Percentiles rank a stretch among this genome's conserved stretches.
phyloP scores from a whole-genome alignment of 176 grass and related monocot species.

The Cocos nucifera region DNA sequence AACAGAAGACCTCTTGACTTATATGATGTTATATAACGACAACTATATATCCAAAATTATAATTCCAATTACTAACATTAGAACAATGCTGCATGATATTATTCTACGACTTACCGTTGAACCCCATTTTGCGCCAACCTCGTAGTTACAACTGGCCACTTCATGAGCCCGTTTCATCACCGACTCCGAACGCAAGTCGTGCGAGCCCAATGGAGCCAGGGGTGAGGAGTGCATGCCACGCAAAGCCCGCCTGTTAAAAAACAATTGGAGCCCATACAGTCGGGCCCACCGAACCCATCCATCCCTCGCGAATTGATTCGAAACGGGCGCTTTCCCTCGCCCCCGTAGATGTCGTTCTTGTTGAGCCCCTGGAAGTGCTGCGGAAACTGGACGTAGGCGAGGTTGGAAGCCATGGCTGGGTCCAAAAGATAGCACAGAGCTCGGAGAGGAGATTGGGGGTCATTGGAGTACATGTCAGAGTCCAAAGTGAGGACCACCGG shows the following conservation, averaged over 20 bases:
- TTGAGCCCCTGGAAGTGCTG: slow-evolving; percentile 33
- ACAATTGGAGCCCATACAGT: slow-evolving; percentile 29
- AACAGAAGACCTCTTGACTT: too few relatives aligned
- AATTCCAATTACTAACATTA: too few relatives aligned
- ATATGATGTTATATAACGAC: too few relatives aligned
- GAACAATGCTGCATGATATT: not conserved
- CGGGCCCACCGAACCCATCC: slow-evolving; percentile 29
- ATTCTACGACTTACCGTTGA: slow-evolving; percentile 11
- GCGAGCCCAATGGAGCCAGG: too few relatives aligned
- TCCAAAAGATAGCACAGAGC: slow-evolving; percentile 41
- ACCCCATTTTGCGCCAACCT: slow-evolving; percentile 33
- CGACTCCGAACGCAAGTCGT: not conserved
- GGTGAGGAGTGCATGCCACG: too few relatives aligned
- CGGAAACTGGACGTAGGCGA: slow-evolving; percentile 40
- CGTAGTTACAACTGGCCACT: slow-evolving; percentile 16
- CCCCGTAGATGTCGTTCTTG: slow-evolving; percentile 24
- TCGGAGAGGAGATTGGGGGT: slow-evolving; percentile 22
- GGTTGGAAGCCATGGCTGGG: slow-evolving; percentile 1
- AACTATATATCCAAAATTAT: too few relatives aligned
- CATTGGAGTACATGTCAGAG: slow-evolving; percentile 34
- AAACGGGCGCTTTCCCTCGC: slow-evolving; percentile 5
- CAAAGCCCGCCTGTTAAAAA: slow-evolving; percentile 23
- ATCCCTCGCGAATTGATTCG: slow-evolving; percentile 11
- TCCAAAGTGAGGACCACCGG: slow-evolving; percentile 35
- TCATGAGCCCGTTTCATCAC: slow-evolving; percentile 4